Conservation (phyloP, 805 yeast species). For the Barnettozyma wickerhamii region DNA sequence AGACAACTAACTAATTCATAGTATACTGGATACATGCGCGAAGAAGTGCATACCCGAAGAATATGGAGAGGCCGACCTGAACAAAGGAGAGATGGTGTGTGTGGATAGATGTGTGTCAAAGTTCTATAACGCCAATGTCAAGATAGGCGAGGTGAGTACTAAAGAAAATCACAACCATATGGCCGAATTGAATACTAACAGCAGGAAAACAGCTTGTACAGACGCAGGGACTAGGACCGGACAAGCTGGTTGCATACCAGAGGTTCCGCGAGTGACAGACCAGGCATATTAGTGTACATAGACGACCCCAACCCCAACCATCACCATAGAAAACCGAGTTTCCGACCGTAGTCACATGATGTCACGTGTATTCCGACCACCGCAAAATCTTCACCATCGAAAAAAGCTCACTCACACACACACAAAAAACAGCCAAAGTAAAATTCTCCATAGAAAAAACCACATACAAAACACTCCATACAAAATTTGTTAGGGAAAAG, state of each 20-base stretch:
- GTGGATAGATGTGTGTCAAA: constrained; percentile 84
- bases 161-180: background rate
- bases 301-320: too few relatives aligned
- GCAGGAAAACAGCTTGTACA: constrained; percentile 19
- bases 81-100: constrained; percentile 80
- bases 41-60: constrained; percentile 80
- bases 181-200: constrained; percentile 11
- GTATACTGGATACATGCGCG: constrained; percentile 58
- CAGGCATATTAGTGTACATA: background rate
- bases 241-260: constrained; percentile 19
- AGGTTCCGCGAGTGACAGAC: constrained; percentile 8
- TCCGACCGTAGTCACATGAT: constrained; percentile 1
- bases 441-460: constrained; percentile 5
- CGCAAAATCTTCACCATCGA: constrained; percentile 16
- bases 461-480: constrained; percentile 8
- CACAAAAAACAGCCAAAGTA: constrained; percentile 4
- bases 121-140: constrained; percentile 67
- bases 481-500: constrained; percentile 9
- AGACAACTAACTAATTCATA: too few relatives aligned
- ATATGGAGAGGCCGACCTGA: constrained; percentile 79
- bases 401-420: constrained; percentile 15
- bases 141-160: constrained; percentile 45
- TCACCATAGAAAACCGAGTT: too few relatives aligned
- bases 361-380: background rate
- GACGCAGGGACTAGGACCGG: constrained; percentile 21